Conservation (phyloP, 768 basidiomycete species). For the Mycena floridula region DNA sequence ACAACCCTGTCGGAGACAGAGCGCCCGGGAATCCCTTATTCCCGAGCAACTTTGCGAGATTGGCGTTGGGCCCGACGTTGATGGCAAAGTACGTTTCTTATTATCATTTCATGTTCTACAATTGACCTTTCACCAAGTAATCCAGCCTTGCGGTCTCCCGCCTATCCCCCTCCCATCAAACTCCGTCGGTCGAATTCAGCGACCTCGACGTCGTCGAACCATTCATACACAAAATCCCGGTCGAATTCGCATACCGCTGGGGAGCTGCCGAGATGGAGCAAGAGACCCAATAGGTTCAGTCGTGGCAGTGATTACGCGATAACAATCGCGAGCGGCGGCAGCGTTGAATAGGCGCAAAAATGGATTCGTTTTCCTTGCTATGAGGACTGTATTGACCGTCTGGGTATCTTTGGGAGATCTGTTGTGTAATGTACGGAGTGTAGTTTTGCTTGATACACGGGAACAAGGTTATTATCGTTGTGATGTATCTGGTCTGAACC, state of each 20-base stretch:
- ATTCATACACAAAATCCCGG: not conserved
- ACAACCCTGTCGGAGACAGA: slow-evolving; percentile 55
- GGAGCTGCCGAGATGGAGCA: not conserved
- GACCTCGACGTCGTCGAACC: not conserved
- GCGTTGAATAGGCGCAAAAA: too few relatives aligned
- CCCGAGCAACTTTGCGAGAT: slow-evolving; percentile 70
- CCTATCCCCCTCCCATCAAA: slow-evolving; percentile 11
- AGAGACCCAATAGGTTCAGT: not conserved
- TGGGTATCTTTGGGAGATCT: too few relatives aligned
- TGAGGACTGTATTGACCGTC: too few relatives aligned
- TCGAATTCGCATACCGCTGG: not conserved
- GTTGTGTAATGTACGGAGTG: too few relatives aligned
- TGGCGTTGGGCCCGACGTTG: slow-evolving; percentile 63
- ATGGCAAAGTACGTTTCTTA: slow-evolving; percentile 32
- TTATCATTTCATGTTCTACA: not conserved
- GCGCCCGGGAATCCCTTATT: slow-evolving; percentile 74
- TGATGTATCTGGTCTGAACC: too few relatives aligned
- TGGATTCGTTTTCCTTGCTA: too few relatives aligned
- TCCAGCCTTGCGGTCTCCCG: slow-evolving; percentile 14
- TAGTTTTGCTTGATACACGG: too few relatives aligned
- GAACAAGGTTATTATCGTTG: too few relatives aligned
- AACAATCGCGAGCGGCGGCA: not conserved
- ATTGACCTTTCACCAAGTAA: slow-evolving; percentile 12
- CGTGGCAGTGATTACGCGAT: slow-evolving; percentile 1
- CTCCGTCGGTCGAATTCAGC: slow-evolving; percentile 1